Percentiles rank a stretch among this genome's conserved stretches.
These are phyloP conservation scores for Chaetomiaceae sp. DNA, from an alignment of 2,329 filamentous ascomycete species.

Conservation along the genomic window DNA sequence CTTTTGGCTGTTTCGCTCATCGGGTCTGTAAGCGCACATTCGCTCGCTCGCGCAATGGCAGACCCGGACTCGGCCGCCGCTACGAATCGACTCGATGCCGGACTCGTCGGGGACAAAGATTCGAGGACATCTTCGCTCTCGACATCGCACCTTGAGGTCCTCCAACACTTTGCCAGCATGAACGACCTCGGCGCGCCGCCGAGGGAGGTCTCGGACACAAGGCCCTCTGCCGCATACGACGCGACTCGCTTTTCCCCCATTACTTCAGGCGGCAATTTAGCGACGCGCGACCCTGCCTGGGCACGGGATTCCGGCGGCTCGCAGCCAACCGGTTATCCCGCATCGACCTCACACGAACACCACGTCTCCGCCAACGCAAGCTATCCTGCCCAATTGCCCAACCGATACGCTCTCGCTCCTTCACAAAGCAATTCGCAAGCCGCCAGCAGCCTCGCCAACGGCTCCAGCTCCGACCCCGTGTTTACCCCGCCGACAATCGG, in stretches of 20 bases:
- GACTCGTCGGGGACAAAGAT: constrained; percentile 23
- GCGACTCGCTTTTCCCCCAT: constrained; percentile 20
- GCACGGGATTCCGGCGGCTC: not conserved
- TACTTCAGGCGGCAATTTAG: constrained; percentile 11
- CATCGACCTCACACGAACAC: constrained; percentile 4
- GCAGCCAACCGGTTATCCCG: constrained; percentile 3
- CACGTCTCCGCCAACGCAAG: not conserved
- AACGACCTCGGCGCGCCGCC: constrained; percentile 21
- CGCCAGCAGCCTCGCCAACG: constrained; percentile 38
- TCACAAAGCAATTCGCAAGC: constrained; percentile 43
- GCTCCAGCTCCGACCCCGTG: constrained; percentile 38
- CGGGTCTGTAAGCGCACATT: constrained; percentile 1
- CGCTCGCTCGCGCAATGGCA: constrained; percentile 18
- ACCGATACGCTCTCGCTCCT: constrained; percentile 19
- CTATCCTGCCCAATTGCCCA: constrained; percentile 9
- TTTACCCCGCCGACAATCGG: constrained; percentile 43
- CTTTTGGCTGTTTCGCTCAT: not conserved
- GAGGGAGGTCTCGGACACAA: constrained; percentile 12
- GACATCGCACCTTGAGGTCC: constrained; percentile 10
- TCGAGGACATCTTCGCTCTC: constrained; percentile 15
- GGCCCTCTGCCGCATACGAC: constrained; percentile 21
- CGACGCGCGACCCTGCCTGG: constrained; percentile 13
- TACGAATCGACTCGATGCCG: constrained; percentile 21
- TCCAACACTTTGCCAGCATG: constrained; percentile 22
- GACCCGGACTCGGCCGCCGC: constrained; percentile 23